Percentiles rank a stretch among this genome's conserved stretches.
Evolutionary conservation across 495 filamentous ascomycete genomes (phyloP).

Genomic region (Penicillium cinerascens): DNA sequence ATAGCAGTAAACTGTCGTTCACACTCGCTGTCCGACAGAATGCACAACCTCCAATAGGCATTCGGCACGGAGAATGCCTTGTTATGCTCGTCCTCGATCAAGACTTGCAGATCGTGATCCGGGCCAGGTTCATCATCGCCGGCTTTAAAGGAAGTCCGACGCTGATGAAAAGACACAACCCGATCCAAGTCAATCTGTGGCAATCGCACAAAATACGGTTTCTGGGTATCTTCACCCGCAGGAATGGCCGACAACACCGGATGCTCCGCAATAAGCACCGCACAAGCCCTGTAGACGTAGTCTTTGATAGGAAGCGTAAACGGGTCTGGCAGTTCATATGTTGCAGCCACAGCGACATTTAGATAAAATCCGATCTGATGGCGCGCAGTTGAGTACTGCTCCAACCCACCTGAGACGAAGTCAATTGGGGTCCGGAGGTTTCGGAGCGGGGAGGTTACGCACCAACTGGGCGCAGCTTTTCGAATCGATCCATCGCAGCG

Average conservation of each 20-base stretch:
- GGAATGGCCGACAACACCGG: constrained; percentile 42
- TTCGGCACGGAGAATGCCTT: constrained; percentile 24
- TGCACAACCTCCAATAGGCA: constrained; percentile 38
- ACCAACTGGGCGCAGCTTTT: constrained; percentile 31
- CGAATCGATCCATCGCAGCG: constrained; percentile 20
- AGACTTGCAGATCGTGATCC: constrained; percentile 31
- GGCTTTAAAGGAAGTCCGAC: constrained; percentile 3
- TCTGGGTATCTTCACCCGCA: constrained; percentile 35
- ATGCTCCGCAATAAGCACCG: constrained; percentile 36
- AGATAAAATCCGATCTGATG: constrained; percentile 44
- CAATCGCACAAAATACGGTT: constrained; percentile 45
- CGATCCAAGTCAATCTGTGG: constrained; percentile 38
- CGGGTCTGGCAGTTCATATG: constrained; percentile 31
- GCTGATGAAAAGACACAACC: constrained; percentile 30
- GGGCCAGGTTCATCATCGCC: constrained; percentile 14
- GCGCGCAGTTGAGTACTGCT: constrained; percentile 42
- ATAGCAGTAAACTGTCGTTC: constrained; percentile 29
- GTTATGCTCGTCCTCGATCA: constrained; percentile 39
- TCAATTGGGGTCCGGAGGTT: constrained; percentile 4
- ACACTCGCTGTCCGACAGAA: constrained; percentile 24
- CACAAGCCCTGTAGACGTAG: constrained; percentile 36
- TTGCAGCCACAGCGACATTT: constrained; percentile 39
- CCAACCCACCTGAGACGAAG: constrained; percentile 29
- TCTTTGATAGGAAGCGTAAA: constrained; percentile 29
- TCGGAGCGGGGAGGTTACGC: constrained; percentile 3